Evolutionary conservation across 176 grass and related monocot genomes (phyloP), one percentile per base, ranked within the genome.

Genomic region (Avena eriantha): DNA sequence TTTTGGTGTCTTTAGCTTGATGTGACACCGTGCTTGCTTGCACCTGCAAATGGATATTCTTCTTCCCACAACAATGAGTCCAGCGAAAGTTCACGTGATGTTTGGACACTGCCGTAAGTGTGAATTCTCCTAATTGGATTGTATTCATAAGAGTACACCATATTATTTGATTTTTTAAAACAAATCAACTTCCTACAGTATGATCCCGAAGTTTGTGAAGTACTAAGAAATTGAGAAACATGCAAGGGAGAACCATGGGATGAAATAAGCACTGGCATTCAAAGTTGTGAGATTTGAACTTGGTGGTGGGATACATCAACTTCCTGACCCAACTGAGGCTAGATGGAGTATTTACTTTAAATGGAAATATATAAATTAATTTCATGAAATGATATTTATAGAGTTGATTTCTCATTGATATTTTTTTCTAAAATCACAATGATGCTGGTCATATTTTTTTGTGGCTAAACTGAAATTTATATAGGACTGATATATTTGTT

Each of bases 101-200:
- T 98, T 77, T 98, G 96, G 96, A 91, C 79, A 48, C 86, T 98
- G 80, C 96, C 96, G 96, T 98, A 88, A 92, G 93, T 92, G 47
- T 49, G 46, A 56, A 56, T 88, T 78, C 34, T 82, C 64, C 54
- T 76, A 55, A 66, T 74, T 77, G 36, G 41, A 73, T 84, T 16
- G 73, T 80, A 18, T 18, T 51, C 24, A 76, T 70, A 60, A 15
- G 59, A 54, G 76, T 54, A 10, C 15, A 36, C 22, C 19, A 13
- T 46, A 75, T 77, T 49, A 12, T 8, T 61, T 82, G 43, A 68
- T 73, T 69, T 77, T 17, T 0, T 69, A 80, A 80, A 78, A 58
- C 0, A 10, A 83, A 67, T 50, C 41, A 73, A 21, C 29, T 1
- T 84, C 29, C 10, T 69, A 23, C 80, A 69, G 4, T 77, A 36